Conservation (phyloP, 495 filamentous ascomycete species). For the Articulospora tetracladia region DNA sequence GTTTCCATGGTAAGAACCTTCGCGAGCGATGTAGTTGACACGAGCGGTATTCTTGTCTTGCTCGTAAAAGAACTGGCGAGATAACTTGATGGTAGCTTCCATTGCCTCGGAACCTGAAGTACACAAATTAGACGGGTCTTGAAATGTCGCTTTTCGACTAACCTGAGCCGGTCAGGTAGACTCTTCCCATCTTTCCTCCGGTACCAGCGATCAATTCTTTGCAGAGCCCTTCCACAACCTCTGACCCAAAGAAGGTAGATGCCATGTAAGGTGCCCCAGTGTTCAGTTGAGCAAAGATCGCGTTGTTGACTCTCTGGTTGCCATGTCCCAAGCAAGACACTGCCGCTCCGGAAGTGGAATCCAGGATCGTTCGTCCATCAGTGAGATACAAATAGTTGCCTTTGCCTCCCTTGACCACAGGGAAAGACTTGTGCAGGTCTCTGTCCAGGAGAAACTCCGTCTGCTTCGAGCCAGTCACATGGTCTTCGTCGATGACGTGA, state of each 20-base stretch:
- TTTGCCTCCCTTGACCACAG: constrained; percentile 11
- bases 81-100: constrained; percentile 61
- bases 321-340: constrained; percentile 50
- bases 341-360: constrained; percentile 53
- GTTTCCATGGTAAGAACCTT: constrained; percentile 72
- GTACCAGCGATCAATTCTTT: constrained; percentile 40
- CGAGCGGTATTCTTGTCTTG: constrained; percentile 39
- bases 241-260: constrained; percentile 40
- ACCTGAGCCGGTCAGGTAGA: constrained; percentile 58
- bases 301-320: constrained; percentile 37
- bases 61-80: constrained; percentile 59
- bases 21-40: constrained; percentile 60
- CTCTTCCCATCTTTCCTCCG: constrained; percentile 38
- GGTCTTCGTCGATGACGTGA: neutral
- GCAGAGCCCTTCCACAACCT: constrained; percentile 37
- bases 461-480: neutral
- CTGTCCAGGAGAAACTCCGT: constrained; percentile 18
- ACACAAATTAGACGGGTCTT: neutral
- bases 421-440: constrained; percentile 21
- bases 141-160: constrained; percentile 15
- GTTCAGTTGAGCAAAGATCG: constrained; percentile 32
- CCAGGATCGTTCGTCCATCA: constrained; percentile 61
- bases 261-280: constrained; percentile 38
- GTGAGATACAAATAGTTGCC: constrained; percentile 35
- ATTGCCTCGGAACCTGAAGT: constrained; percentile 59